These are phyloP conservation scores for Glycine tomentella DNA, from an alignment of 306 rosid genomes.

Conservation along the genomic window DNA sequence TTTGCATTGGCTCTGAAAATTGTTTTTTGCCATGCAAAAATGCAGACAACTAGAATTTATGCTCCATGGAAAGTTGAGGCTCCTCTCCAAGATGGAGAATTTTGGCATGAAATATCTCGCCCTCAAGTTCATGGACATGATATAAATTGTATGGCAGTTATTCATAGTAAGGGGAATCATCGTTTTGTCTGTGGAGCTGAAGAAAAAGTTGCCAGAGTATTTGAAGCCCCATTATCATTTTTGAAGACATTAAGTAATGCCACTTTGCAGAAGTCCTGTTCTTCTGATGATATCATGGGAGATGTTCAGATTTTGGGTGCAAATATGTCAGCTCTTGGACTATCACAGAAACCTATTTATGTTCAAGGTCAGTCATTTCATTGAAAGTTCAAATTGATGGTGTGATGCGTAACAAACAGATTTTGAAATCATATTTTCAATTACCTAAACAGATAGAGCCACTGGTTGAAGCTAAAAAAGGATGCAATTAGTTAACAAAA, in stretches of 20 bases:
- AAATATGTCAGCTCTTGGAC: conserved; percentile 98
- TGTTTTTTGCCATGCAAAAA: conserved; percentile 36
- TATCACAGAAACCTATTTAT: conserved; percentile 94
- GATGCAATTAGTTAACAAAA: not conserved
- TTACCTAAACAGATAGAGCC: not conserved
- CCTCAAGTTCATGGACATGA: conserved; percentile 99
- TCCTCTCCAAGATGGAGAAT: conserved; percentile 54
- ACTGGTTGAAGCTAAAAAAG: conserved; percentile 16
- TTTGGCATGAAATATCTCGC: conserved; percentile 93
- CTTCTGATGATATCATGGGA: conserved; percentile 62
- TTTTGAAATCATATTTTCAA: conserved; percentile 15
- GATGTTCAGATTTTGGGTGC: conserved; percentile 97
- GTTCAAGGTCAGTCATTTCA: conserved; percentile 67
- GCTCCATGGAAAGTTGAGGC: conserved; percentile 81
- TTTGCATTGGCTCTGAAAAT: conserved; percentile 33
- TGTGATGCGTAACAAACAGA: not conserved
- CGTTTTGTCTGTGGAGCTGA: conserved; percentile 96
- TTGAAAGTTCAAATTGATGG: conserved; percentile 24
- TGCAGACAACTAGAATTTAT: conserved; percentile 85
- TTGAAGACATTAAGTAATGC: conserved; percentile 86
- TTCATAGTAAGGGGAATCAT: conserved; percentile 86
- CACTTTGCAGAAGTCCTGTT: conserved; percentile 55
- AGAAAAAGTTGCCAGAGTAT: conserved; percentile 97
- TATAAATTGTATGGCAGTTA: conserved; percentile 77
- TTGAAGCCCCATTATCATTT: conserved; percentile 93